These are phyloP conservation scores for Microdochium nivale DNA, from an alignment of 2,329 filamentous ascomycete species.

Conservation along the genomic window DNA sequence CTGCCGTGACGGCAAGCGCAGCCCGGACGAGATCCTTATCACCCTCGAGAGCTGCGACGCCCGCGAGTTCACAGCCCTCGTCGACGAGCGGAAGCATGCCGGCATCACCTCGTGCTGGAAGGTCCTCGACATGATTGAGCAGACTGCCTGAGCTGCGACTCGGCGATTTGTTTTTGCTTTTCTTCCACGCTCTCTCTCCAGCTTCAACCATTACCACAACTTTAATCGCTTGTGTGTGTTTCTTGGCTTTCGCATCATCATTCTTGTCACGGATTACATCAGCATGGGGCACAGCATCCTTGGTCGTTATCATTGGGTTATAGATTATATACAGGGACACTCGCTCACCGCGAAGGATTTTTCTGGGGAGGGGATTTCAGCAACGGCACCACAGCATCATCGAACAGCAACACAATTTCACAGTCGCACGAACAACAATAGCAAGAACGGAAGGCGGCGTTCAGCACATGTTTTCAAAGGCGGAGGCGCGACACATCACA, in stretches of 20 bases:
- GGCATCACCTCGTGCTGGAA: not conserved
- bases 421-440: not conserved
- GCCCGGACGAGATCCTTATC: not conserved
- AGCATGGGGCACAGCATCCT: not conserved
- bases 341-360: not conserved
- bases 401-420: not conserved
- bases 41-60: not conserved
- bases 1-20: not conserved
- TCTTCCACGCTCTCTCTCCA: not conserved
- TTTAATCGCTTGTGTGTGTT: too few relatives aligned
- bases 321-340: not conserved
- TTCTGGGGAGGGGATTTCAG: not conserved
- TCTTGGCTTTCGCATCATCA: not conserved
- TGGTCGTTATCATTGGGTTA: not conserved
- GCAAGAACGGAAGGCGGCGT: too few relatives aligned
- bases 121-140: conserved; percentile 1
- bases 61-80: not conserved
- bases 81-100: not conserved
- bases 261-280: not conserved
- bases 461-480: too few relatives aligned
- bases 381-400: not conserved
- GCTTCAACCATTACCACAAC: not conserved
- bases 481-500: too few relatives aligned
- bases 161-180: not conserved
- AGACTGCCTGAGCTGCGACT: not conserved